These are phyloP conservation scores for Aspergillus calidoustus DNA, from an alignment of 2,329 filamentous ascomycete genomes.

Conservation along the genomic window DNA sequence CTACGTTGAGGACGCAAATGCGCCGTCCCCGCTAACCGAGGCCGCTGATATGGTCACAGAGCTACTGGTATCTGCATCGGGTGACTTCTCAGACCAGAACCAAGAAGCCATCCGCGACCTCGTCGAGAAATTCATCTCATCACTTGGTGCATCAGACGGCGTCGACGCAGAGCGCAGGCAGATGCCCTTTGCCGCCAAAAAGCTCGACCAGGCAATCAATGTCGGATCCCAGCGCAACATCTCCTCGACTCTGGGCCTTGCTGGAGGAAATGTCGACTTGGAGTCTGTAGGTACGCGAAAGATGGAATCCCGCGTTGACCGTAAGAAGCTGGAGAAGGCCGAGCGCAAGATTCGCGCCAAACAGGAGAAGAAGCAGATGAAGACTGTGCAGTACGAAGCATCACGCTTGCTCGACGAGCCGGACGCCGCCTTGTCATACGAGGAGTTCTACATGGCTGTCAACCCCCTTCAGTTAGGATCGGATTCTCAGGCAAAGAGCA, in stretches of 20 bases:
- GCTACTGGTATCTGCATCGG: slow-evolving; percentile 90
- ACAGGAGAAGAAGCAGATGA: slow-evolving; percentile 97
- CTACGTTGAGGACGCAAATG: slow-evolving; percentile 73
- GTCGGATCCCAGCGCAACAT: slow-evolving; percentile 94
- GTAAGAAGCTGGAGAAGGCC: slow-evolving; percentile 98
- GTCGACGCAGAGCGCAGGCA: slow-evolving; percentile 67
- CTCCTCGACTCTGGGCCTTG: slow-evolving; percentile 89
- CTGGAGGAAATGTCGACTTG: slow-evolving; percentile 82
- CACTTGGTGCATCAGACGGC: slow-evolving; percentile 75
- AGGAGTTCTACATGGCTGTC: slow-evolving; percentile 99
- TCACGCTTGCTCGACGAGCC: slow-evolving; percentile 84
- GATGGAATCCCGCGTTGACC: slow-evolving; percentile 95
- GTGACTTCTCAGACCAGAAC: slow-evolving; percentile 72
- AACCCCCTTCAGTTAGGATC: slow-evolving; percentile 89
- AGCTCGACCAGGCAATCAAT: slow-evolving; percentile 92
- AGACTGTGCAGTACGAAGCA: slow-evolving; percentile 97
- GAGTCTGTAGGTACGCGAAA: slow-evolving; percentile 92
- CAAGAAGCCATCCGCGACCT: slow-evolving; percentile 79
- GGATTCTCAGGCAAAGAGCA: slow-evolving; percentile 79
- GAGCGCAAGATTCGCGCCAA: slow-evolving; percentile 97
- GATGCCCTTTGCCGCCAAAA: slow-evolving; percentile 76
- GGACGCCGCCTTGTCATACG: slow-evolving; percentile 86
- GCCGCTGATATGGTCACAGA: slow-evolving; percentile 85
- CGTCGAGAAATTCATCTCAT: slow-evolving; percentile 86
- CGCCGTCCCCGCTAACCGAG: slow-evolving; percentile 77